These are phyloP conservation scores for Cylindrotheca closterium DNA, from an alignment of 108 stramenopile species.

Conservation along the genomic window DNA sequence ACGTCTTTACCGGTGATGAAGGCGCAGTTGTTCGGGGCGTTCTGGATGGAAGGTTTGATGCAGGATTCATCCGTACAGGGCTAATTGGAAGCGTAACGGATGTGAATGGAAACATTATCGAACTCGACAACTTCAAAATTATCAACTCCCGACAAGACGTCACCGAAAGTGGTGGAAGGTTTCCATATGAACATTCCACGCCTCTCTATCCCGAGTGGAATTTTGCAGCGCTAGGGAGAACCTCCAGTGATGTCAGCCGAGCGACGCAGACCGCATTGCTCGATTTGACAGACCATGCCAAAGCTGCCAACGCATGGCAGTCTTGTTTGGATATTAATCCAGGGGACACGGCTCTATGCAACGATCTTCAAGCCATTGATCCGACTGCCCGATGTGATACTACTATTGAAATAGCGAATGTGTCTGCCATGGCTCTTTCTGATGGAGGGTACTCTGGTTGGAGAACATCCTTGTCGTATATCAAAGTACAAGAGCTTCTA, in stretches of 20 bases:
- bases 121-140: background rate
- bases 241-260: conserved; percentile 16
- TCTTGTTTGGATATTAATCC: conserved; percentile 3
- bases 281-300: conserved; percentile 14
- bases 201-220: conserved; percentile 42
- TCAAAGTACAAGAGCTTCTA: conserved; percentile 34
- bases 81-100: conserved; percentile 25
- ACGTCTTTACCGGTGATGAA: conserved; percentile 35
- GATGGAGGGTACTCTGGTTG: conserved; percentile 24
- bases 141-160: background rate
- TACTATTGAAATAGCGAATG: conserved; percentile 6
- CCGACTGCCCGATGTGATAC: conserved; percentile 8
- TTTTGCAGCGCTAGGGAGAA: conserved; percentile 24
- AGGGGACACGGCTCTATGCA: background rate
- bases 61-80: conserved; percentile 39
- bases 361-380: background rate
- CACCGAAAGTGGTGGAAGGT: conserved; percentile 25
- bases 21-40: conserved; percentile 31
- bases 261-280: conserved; percentile 31
- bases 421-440: background rate
- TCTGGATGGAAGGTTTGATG: conserved; percentile 30
- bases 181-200: conserved; percentile 34
- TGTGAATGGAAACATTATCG: conserved; percentile 11
- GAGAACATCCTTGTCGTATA: conserved; percentile 26
- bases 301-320: background rate